phyloP scores from a whole-genome alignment of 345 rosid species.

The Ceriops tagal region DNA sequence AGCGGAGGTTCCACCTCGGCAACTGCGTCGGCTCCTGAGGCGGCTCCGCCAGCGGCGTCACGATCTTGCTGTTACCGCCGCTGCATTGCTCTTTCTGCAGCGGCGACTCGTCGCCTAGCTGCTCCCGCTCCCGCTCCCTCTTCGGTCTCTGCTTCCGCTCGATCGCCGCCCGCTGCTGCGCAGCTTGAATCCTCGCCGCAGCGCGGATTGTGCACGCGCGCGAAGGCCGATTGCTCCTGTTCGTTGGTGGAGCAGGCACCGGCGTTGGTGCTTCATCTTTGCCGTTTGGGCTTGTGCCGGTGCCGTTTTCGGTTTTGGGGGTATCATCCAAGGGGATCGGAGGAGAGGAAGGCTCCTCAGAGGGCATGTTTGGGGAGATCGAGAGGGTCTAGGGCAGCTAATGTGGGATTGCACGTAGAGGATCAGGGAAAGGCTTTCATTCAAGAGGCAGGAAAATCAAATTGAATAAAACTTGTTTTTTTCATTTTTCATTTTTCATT shows the following conservation, averaged over 20 bases:
- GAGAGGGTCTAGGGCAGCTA: conserved; percentile 35
- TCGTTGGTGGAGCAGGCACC: conserved; percentile 23
- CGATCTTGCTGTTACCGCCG: conserved; percentile 49
- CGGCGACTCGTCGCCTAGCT: conserved; percentile 34
- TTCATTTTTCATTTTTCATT: neutral
- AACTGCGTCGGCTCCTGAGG: conserved; percentile 72
- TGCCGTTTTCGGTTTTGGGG: conserved; percentile 27
- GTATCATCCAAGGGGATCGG: conserved; percentile 34
- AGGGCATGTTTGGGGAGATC: conserved; percentile 50
- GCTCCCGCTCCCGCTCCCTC: conserved; percentile 37
- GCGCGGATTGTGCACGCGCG: conserved; percentile 94
- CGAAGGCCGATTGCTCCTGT: conserved; percentile 76
- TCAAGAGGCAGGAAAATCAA: conserved; percentile 4
- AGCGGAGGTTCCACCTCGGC: conserved; percentile 93
- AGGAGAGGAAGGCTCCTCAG: conserved; percentile 41
- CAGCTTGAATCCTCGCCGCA: conserved; percentile 69
- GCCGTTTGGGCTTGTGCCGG: conserved; percentile 15
- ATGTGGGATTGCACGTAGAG: conserved; percentile 33
- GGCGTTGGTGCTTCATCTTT: conserved; percentile 14
- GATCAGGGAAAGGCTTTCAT: conserved; percentile 30
- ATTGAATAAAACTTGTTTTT: neutral
- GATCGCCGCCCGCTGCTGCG: conserved; percentile 41
- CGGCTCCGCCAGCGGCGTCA: conserved; percentile 68
- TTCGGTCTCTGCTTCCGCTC: conserved; percentile 61
- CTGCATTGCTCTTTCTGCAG: conserved; percentile 49